Conservation (phyloP, 345 rosid genomes). For the Eutrema heterophyllum region DNA sequence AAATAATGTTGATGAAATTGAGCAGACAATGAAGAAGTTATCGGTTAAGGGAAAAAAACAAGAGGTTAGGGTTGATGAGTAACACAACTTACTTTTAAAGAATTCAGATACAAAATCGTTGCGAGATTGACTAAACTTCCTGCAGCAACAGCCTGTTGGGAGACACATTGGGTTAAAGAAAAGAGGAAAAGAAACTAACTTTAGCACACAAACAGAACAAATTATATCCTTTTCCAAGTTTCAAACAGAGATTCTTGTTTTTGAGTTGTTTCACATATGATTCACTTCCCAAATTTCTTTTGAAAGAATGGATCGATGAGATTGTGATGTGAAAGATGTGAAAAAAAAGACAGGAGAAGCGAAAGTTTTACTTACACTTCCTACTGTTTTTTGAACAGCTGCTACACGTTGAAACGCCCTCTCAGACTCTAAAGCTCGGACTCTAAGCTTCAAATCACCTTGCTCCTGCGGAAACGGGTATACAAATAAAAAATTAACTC, state of each 20-base stretch:
- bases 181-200: constrained; percentile 11
- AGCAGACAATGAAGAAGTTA: background rate
- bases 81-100: constrained; percentile 61
- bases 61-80: background rate
- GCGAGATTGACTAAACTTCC: constrained; percentile 94
- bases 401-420: constrained; percentile 97
- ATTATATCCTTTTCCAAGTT: background rate
- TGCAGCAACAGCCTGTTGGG: constrained; percentile 81
- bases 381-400: constrained; percentile 84
- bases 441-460: constrained; percentile 97
- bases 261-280: background rate
- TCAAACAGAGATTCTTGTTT: background rate
- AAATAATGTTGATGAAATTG: background rate
- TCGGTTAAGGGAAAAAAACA: background rate
- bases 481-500: background rate
- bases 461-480: constrained; percentile 55
- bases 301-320: background rate
- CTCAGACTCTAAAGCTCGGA: constrained; percentile 87
- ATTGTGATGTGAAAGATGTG: background rate
- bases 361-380: constrained; percentile 62
- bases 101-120: constrained; percentile 81
- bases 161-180: background rate
- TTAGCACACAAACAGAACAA: background rate
- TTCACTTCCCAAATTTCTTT: background rate
- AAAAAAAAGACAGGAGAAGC: background rate